Evolutionary conservation across 1,284 basidiomycete species (phyloP).

Genomic region (Bothia castanella): DNA sequence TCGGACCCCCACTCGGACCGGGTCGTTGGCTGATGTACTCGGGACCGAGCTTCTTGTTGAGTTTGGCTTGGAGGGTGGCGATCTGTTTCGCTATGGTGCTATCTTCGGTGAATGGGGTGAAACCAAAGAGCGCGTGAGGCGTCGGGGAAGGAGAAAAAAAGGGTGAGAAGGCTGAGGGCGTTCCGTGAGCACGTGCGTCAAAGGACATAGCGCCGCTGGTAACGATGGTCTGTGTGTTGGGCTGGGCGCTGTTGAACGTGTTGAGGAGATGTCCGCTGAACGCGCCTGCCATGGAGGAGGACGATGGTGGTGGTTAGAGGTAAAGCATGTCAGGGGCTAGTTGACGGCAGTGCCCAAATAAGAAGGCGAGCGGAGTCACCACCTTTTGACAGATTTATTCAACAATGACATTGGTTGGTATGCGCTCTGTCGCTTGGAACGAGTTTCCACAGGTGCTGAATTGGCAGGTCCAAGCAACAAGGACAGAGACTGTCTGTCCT

Average conservation of each 20-base stretch:
- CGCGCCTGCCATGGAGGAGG: slow-evolving; percentile 30
- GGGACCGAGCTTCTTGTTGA: slow-evolving; percentile 87
- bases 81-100: slow-evolving; percentile 54
- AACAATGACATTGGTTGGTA: too few species aligned
- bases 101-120: slow-evolving; percentile 44
- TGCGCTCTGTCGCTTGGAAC: too few species aligned
- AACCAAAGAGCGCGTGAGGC: slow-evolving; percentile 16
- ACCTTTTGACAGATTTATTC: too few species aligned
- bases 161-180: slow-evolving; percentile 1
- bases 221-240: slow-evolving; percentile 32
- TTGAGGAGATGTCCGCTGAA: slow-evolving; percentile 33
- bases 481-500: too few species aligned
- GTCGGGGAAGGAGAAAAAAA: background rate
- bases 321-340: slow-evolving; percentile 12
- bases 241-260: slow-evolving; percentile 20
- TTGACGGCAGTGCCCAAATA: background rate
- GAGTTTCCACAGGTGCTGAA: too few species aligned
- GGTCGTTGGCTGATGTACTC: slow-evolving; percentile 90
- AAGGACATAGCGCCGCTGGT: slow-evolving; percentile 56
- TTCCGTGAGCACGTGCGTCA: slow-evolving; percentile 53
- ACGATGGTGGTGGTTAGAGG: slow-evolving; percentile 8
- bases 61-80: slow-evolving; percentile 74
- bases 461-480: too few species aligned
- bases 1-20: slow-evolving; percentile 81
- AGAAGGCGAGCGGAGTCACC: too few species aligned